Conservation (phyloP, 2,329 filamentous ascomycete genomes). For the Alternaria alternata region DNA sequence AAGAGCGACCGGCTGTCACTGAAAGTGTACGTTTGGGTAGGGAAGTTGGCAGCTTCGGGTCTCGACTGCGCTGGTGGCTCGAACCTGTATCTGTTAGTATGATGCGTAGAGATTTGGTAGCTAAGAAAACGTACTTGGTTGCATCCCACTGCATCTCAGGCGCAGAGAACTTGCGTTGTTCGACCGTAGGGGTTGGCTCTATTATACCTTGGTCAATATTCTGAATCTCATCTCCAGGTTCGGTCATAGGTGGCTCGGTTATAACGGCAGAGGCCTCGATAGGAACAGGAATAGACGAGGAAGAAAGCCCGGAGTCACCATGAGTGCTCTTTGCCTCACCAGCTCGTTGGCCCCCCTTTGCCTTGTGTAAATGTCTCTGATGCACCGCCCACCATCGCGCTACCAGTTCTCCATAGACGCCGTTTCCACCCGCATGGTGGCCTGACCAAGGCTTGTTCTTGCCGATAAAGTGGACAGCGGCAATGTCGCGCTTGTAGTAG, state of each 20-base stretch:
- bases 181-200: slow-evolving; percentile 55
- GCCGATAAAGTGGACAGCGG: slow-evolving; percentile 93
- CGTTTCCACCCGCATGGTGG: slow-evolving; percentile 58
- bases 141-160: slow-evolving; percentile 70
- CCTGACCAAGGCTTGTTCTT: slow-evolving; percentile 82
- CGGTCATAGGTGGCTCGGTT: slow-evolving; percentile 55
- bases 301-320: slow-evolving; percentile 11
- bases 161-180: slow-evolving; percentile 64
- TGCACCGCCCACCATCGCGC: slow-evolving; percentile 95
- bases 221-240: slow-evolving; percentile 54
- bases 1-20: slow-evolving; percentile 78
- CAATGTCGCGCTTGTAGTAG: slow-evolving; percentile 90
- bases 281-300: slow-evolving; percentile 27
- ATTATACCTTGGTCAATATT: slow-evolving; percentile 54
- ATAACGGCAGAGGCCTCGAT: slow-evolving; percentile 44
- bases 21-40: slow-evolving; percentile 81
- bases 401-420: slow-evolving; percentile 82
- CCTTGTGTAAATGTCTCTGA: slow-evolving; percentile 75
- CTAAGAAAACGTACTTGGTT: slow-evolving; percentile 57
- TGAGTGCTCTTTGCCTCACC: slow-evolving; percentile 20
- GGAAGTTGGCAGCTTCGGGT: slow-evolving; percentile 87
- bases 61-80: slow-evolving; percentile 69
- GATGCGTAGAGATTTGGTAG: background rate
- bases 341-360: slow-evolving; percentile 9
- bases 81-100: slow-evolving; percentile 35